Conservation (phyloP, 768 basidiomycete genomes). For the Kwoniella botswanensis region DNA sequence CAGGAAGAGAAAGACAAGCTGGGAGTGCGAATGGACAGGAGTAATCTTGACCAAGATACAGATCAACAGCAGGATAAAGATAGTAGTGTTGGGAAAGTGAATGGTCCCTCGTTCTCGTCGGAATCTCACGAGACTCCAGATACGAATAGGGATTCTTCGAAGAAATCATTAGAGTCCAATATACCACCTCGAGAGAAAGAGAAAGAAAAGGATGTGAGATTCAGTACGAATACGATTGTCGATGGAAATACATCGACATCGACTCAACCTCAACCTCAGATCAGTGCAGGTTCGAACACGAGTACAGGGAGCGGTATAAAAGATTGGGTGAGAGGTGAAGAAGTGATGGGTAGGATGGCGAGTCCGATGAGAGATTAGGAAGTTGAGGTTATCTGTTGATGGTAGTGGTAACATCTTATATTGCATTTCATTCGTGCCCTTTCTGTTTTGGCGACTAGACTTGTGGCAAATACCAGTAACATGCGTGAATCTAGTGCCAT, state of each 20-base stretch:
- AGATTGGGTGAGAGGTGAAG: constrained; percentile 23
- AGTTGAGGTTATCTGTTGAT: neutral
- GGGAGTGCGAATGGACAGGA: constrained; percentile 5
- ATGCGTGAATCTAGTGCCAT: too few relatives aligned
- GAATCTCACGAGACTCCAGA: too few relatives aligned
- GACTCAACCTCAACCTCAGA: constrained; percentile 2
- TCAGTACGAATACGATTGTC: neutral
- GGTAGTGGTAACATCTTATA: neutral
- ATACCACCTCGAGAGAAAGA: too few relatives aligned
- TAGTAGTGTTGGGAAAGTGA: too few relatives aligned
- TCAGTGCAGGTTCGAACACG: neutral
- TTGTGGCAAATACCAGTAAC: too few relatives aligned
- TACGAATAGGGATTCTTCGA: too few relatives aligned
- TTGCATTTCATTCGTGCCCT: neutral
- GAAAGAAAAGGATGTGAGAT: neutral
- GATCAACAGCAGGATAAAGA: too few relatives aligned
- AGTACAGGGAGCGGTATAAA: constrained; percentile 7
- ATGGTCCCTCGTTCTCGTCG: too few relatives aligned
- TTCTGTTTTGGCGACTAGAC: too few relatives aligned
- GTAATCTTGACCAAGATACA: neutral
- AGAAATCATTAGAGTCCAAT: too few relatives aligned
- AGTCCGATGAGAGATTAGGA: constrained; percentile 25
- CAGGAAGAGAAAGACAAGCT: constrained; percentile 5
- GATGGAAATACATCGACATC: neutral
- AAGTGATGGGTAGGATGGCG: constrained; percentile 18